Base-by-base conservation (phyloP, 768 basidiomycete genomes). In the Lactarius tabidus region DNA sequence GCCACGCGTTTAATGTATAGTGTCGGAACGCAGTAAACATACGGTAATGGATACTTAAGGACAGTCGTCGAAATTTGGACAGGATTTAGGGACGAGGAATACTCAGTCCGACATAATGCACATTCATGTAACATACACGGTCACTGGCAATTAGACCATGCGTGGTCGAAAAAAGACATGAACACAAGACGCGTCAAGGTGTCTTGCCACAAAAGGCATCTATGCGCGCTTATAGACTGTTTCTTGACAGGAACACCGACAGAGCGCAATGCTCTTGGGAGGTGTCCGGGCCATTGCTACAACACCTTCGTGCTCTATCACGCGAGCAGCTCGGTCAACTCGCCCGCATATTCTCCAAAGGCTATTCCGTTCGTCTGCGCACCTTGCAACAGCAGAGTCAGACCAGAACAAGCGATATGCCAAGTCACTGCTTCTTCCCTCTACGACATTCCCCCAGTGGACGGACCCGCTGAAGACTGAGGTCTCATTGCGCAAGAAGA, bases 381-480 rank as follows among this genome's bases (percentile, higher is more conserved):
- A 31, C 38, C 20, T 18, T 18, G 39, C 9, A n/a, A 62, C 58
- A 29, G 33, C 31, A 26, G 1, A 9, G 23, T 43, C 61, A 17
- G 65, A 54, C 35, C 57, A 66, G 31, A 68, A 63, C 23, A 81
- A 82, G 45, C 74, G 76, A 14, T 89, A 80, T 66, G 78, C 83
- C 6, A 75, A 80, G 43, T 91, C 94, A 0, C 78, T 99, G 14
- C 81, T 86, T 3, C 84, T 98, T 3, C 96, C 96, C 0, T 88
- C 86, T 70, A 95, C 96, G 0, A 68, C 79, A 0, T 93, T 98
- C 73, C 86, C 91, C 2, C 79, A 93, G 56, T 84, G 89, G 77
- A 78, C 82, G 2, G 83, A 92, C 69, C 82, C 87, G 1, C 78
- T 79, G n/a, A 83, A 82, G 66, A 81, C 83, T 45, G 90, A 92